Percentiles rank a stretch among this genome's conserved stretches.
These are phyloP conservation scores for Sporisorium iseilematis-ciliati DNA, from an alignment of 1,284 basidiomycete genomes.

Conservation along the genomic window DNA sequence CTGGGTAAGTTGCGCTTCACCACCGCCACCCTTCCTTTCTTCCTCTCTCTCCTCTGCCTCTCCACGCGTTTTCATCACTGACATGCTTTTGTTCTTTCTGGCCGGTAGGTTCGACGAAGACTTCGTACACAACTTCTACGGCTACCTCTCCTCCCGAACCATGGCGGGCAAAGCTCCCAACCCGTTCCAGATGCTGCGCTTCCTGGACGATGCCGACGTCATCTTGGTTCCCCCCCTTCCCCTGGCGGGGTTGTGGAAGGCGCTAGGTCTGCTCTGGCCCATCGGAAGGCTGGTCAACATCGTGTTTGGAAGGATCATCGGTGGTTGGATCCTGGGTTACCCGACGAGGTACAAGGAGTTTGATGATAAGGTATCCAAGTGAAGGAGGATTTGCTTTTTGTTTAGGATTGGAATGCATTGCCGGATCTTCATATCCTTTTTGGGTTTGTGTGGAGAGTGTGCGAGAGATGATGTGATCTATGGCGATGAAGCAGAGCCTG, in stretches of 20 bases:
- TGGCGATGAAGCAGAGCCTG: too few species aligned
- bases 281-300: constrained; percentile 32
- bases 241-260: constrained; percentile 44
- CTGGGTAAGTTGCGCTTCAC: constrained; percentile 43
- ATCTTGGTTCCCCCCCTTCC: constrained; percentile 63
- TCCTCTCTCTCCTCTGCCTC: background rate
- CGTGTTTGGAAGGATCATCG: constrained; percentile 46
- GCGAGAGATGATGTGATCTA: too few species aligned
- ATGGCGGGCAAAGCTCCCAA: constrained; percentile 56
- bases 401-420: background rate
- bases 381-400: background rate
- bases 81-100: too few species aligned
- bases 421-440: too few species aligned
- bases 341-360: constrained; percentile 54
- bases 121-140: constrained; percentile 68
- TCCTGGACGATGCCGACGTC: constrained; percentile 67
- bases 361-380: constrained; percentile 37
- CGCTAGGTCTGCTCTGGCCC: constrained; percentile 53
- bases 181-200: constrained; percentile 68
- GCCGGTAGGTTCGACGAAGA: constrained; percentile 64
- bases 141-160: constrained; percentile 59
- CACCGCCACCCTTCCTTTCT: too few species aligned
- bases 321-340: constrained; percentile 48
- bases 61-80: background rate
- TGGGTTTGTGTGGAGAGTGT: too few species aligned